Percentiles rank a stretch among this genome's conserved stretches.
Evolutionary conservation across 2,329 filamentous ascomycete species (phyloP).

Genomic region (Teratosphaeria destructans): DNA sequence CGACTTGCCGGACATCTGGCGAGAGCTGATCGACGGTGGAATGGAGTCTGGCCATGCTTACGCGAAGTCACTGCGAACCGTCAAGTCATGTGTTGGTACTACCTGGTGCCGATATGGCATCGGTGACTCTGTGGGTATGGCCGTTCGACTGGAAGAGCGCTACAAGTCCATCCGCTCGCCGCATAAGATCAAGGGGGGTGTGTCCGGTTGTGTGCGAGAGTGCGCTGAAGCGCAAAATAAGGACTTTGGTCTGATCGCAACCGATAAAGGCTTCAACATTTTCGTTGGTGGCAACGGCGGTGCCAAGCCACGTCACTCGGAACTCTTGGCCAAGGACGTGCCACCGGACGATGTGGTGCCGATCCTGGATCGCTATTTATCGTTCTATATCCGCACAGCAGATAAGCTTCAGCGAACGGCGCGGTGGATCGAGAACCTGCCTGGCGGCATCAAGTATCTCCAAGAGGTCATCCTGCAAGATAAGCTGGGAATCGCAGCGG

Average conservation of each 20-base stretch:
- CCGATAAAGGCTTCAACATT: constrained; percentile 87
- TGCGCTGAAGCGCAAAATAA: constrained; percentile 90
- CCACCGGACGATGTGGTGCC: constrained; percentile 71
- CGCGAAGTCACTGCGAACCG: constrained; percentile 76
- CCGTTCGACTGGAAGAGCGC: constrained; percentile 73
- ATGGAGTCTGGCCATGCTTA: constrained; percentile 89
- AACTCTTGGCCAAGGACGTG: constrained; percentile 78
- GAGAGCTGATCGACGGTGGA: constrained; percentile 65
- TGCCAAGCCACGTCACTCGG: constrained; percentile 70
- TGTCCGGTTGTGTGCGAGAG: constrained; percentile 84
- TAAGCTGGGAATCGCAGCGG: constrained; percentile 72
- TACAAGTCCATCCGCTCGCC: constrained; percentile 86
- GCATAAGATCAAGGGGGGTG: constrained; percentile 77
- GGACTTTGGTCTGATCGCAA: constrained; percentile 86
- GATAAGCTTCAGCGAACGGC: constrained; percentile 85
- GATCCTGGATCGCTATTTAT: constrained; percentile 78
- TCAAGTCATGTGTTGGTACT: constrained; percentile 85
- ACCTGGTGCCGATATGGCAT: constrained; percentile 88
- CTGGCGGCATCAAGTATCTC: constrained; percentile 74
- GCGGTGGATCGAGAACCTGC: constrained; percentile 74
- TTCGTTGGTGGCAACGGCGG: constrained; percentile 86
- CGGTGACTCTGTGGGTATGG: constrained; percentile 84
- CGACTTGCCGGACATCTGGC: constrained; percentile 75
- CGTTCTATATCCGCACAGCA: constrained; percentile 88
- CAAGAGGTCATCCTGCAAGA: constrained; percentile 75